Evolutionary conservation across 345 rosid genomes (phyloP).

Genomic region (Jatropha curcas): DNA sequence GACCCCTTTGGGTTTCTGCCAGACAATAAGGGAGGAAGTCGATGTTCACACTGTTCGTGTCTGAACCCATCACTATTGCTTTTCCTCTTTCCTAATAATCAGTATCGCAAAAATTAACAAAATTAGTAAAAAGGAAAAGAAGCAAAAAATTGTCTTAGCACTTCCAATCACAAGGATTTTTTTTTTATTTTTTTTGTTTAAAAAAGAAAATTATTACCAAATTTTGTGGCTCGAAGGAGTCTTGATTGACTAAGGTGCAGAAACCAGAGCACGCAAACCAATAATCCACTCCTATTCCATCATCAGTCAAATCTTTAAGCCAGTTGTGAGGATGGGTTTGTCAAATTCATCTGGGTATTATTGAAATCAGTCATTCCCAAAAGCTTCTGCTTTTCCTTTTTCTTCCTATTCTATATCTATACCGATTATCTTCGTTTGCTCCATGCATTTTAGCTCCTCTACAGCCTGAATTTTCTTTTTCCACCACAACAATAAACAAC

Average conservation of each 20-base stretch:
- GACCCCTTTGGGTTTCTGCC: conserved; percentile 58
- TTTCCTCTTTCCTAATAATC: conserved; percentile 48
- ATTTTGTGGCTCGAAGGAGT: conserved; percentile 47
- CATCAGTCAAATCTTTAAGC: conserved; percentile 46
- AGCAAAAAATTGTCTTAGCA: no score
- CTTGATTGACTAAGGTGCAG: conserved; percentile 40
- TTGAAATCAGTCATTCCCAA: conserved; percentile 64
- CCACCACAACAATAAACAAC: not conserved
- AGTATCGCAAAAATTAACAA: no score
- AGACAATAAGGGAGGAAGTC: conserved; percentile 25
- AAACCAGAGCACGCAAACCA: conserved; percentile 66
- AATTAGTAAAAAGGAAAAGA: no score
- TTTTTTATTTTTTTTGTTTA: no score
- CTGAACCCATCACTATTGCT: conserved; percentile 40
- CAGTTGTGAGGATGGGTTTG: conserved; percentile 37
- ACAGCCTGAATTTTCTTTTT: conserved; percentile 34
- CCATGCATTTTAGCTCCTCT: conserved; percentile 61
- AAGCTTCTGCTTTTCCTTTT: conserved; percentile 33
- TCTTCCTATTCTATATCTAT: conserved; percentile 50
- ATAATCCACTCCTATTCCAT: conserved; percentile 60
- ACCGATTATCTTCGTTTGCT: conserved; percentile 60
- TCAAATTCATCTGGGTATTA: conserved; percentile 50
- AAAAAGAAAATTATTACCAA: conserved; percentile 23
- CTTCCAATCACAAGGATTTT: not conserved
- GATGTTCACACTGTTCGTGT: conserved; percentile 25